These are phyloP conservation scores for Apiospora sp. DNA, from an alignment of 2,329 filamentous ascomycete genomes.

Conservation along the genomic window DNA sequence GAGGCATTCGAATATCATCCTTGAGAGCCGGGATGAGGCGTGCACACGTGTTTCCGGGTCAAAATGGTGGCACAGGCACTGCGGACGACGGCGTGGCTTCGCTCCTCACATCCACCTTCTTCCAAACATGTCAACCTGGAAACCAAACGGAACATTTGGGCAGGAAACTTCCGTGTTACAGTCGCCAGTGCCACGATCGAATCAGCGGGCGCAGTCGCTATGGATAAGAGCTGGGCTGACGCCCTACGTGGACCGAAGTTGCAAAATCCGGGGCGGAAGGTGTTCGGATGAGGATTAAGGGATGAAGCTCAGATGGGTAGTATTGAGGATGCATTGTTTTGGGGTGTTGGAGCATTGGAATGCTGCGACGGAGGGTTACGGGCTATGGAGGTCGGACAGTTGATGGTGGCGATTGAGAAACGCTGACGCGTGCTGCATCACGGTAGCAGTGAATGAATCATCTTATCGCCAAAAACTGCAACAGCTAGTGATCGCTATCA, in stretches of 20 bases:
- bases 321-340: conserved; percentile 4
- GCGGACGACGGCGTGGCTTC: background rate
- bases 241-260: background rate
- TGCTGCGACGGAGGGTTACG: background rate
- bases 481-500: background rate
- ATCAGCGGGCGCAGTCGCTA: background rate
- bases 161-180: conserved; percentile 17
- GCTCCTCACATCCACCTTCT: background rate
- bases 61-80: background rate
- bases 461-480: background rate
- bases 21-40: background rate
- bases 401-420: background rate
- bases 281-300: conserved; percentile 8
- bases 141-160: conserved; percentile 17
- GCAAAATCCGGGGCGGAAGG: background rate
- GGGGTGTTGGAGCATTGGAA: background rate
- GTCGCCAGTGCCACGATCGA: background rate
- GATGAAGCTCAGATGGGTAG: conserved; percentile 1
- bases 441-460: background rate
- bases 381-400: too few species aligned
- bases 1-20: background rate
- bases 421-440: conserved; percentile 8
- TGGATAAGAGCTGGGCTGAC: background rate
- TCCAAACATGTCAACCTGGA: background rate
- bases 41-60: background rate